Base-by-base conservation (phyloP, 495 filamentous ascomycete genomes). In the Pyrenopolyporus hunteri region DNA sequence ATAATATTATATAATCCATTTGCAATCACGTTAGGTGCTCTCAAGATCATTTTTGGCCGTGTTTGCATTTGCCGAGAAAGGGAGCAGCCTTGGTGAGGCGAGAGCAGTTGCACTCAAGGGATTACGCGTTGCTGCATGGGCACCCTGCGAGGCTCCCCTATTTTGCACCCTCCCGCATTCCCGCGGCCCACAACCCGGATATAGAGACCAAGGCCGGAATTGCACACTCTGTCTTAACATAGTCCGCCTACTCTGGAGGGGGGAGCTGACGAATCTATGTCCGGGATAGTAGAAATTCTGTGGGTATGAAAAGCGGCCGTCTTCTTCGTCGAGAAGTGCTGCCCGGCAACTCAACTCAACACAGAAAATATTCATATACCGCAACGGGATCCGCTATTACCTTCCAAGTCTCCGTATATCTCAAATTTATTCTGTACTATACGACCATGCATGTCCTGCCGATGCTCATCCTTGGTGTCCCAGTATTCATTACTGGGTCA, bases 81-180 rank as follows among this genome's bases (percentile, higher is more conserved):
- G 22, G 3, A 35, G 36, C 33, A 20, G 23, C 13, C 31, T 20
- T 4, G 25, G 51, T 4, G 22, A 20, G 11, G 3, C 39, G 11
- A 50, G 39, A 32, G 39, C 45, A 56, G n/a, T 31, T 17, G 32
- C 44, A 10, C 31, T 37, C 37, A 20, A 42, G 29, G 17, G 50
- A 33, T 47, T 64, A 64, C 61, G 61, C 61, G 61, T 64, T 54
- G 52, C 46, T 55, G 49, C 61, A 60, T 50, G 48, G 61, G 55
- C 3, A 40, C 49, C 54, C 39, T 60, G 63, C 44, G 25, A 43
- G 19, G 22, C 39, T 39, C 25, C 48, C 61, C 36, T 23, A 26
- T 25, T 37, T 55, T 44, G 43, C 11, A 32, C 45, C 51, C 45
- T 57, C 46, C 52, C 45, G 43, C 39, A 48, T 36, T 46, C 40